Percentiles rank a stretch among this genome's conserved stretches.
Evolutionary conservation across 176 grass and related monocot genomes (phyloP).

Genomic region (Bonia amplexicaulis): DNA sequence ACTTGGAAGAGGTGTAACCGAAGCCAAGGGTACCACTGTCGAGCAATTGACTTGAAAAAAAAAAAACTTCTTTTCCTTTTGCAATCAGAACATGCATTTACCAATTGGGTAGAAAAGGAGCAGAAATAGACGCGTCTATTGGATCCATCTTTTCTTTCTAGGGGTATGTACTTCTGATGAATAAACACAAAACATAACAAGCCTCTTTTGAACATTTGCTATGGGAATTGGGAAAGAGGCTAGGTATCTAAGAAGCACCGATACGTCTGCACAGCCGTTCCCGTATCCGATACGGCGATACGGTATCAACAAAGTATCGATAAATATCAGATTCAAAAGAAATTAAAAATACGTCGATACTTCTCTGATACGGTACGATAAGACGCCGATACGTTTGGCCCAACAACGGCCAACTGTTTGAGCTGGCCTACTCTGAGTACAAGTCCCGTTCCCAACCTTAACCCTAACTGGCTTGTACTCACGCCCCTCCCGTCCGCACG

Average conservation of each 20-base stretch:
- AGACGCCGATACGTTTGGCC: too few species aligned
- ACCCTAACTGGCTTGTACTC: too few species aligned
- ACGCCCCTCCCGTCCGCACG: too few species aligned
- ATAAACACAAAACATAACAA: conserved; percentile 12
- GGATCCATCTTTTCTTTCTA: neutral
- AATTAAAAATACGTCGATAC: too few species aligned
- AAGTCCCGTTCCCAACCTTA: too few species aligned
- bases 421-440: too few species aligned
- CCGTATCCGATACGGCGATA: too few species aligned
- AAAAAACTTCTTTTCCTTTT: neutral
- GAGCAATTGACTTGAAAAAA: neutral
- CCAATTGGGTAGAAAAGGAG: conserved; percentile 2
- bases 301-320: too few species aligned
- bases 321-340: too few species aligned
- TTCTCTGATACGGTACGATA: too few species aligned
- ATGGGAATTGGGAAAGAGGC: neutral
- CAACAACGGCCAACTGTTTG: too few species aligned
- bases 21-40: neutral
- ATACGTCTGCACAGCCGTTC: too few species aligned
- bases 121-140: neutral
- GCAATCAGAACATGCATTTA: conserved; percentile 13
- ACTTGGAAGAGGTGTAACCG: conserved; percentile 6
- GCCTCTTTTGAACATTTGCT: neutral
- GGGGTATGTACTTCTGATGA: neutral
- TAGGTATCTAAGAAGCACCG: neutral